phyloP scores from a whole-genome alignment of 345 rosid genomes.

The Linum trigynum region DNA sequence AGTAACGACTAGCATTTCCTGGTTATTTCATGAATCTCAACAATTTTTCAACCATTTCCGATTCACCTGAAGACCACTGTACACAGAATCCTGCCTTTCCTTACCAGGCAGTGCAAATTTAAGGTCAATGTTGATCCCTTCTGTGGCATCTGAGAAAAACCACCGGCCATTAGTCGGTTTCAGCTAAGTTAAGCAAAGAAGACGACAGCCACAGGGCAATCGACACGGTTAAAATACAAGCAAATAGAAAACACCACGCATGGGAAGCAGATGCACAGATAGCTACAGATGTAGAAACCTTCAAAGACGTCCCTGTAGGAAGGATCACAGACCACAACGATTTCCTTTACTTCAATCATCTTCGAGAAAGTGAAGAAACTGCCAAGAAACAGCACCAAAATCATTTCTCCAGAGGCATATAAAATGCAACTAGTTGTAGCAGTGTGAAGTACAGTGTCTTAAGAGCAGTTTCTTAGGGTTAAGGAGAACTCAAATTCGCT shows the following conservation, averaged over 20 bases:
- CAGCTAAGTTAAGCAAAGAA: neutral
- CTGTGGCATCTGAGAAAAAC: conserved; percentile 41
- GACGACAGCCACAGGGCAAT: neutral
- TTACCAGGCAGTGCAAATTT: conserved; percentile 83
- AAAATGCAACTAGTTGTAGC: neutral
- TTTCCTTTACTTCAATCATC: conserved; percentile 78
- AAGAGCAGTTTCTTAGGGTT: neutral
- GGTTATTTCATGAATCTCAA: neutral
- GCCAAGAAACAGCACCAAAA: conserved; percentile 17
- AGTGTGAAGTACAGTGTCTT: neutral
- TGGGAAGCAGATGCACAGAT: neutral
- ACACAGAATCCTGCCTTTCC: conserved; percentile 95
- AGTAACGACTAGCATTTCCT: neutral
- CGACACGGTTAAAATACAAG: neutral
- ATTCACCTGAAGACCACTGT: conserved; percentile 78
- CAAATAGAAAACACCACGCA: neutral
- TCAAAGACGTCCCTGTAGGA: conserved; percentile 77
- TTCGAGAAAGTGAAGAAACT: conserved; percentile 74
- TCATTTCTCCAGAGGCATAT: neutral
- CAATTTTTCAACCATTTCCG: neutral
- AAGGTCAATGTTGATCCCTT: conserved; percentile 43
- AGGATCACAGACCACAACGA: conserved; percentile 93
- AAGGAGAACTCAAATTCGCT: neutral
- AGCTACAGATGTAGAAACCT: conserved; percentile 35
- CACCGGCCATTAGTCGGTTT: conserved; percentile 11